phyloP scores from a whole-genome alignment of 768 basidiomycete genomes.

The Chalciporus pseudorubinellus region DNA sequence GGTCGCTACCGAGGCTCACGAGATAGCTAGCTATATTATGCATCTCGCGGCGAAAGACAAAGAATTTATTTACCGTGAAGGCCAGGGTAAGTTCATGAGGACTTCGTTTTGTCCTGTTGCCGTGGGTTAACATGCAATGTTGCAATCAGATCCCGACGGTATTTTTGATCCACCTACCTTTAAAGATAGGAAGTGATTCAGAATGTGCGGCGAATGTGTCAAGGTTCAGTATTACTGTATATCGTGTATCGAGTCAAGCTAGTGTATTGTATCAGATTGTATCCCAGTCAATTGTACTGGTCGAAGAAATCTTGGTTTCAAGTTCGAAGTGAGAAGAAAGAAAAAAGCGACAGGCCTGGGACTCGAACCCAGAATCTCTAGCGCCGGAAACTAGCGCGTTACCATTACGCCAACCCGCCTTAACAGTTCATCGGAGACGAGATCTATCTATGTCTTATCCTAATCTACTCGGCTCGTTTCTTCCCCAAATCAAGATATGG shows the following conservation, averaged over 20 bases:
- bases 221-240: too few relatives aligned
- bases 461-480: too few relatives aligned
- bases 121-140: background rate
- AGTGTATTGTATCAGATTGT: conserved; percentile 4
- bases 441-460: background rate
- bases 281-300: too few relatives aligned
- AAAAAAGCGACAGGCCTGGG: conserved; percentile 54
- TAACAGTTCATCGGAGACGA: background rate
- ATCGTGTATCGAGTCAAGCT: background rate
- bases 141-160: conserved; percentile 30
- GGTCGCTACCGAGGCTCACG: conserved; percentile 58
- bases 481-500: background rate
- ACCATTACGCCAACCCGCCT: conserved; percentile 63
- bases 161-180: conserved; percentile 50
- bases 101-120: too few relatives aligned
- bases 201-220: background rate
- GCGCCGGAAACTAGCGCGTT: conserved; percentile 66
- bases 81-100: conserved; percentile 43
- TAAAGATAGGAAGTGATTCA: background rate
- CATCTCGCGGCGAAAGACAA: conserved; percentile 61
- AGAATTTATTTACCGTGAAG: conserved; percentile 58
- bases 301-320: background rate
- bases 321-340: background rate
- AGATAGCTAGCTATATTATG: conserved; percentile 52
- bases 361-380: conserved; percentile 64